Conservation (phyloP, 371 early-diverging fungal species). For the Parasitella parasitica region DNA sequence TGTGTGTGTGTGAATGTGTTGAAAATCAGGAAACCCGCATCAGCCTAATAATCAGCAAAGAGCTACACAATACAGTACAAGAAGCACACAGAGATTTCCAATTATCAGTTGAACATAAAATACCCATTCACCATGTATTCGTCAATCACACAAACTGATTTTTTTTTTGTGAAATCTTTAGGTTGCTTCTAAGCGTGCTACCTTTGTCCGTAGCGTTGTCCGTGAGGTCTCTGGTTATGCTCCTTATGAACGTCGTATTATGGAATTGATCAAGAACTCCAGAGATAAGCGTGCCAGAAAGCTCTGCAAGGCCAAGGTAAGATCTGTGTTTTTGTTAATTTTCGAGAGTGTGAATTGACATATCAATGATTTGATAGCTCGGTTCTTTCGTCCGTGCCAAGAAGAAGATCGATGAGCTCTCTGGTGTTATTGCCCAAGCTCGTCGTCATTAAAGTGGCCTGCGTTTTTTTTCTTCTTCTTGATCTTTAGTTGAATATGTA, state of each 20-base stretch:
- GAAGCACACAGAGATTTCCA: neutral
- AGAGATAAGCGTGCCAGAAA: constrained; percentile 99
- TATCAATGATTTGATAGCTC: constrained; percentile 62
- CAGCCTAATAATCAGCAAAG: neutral
- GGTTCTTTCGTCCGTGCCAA: constrained; percentile 97
- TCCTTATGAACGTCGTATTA: constrained; percentile 98
- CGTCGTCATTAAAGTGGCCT: constrained; percentile 68
- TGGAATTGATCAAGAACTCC: constrained; percentile 99
- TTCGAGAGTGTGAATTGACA: neutral
- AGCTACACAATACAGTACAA: neutral
- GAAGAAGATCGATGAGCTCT: constrained; percentile 98
- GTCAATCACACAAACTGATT: neutral
- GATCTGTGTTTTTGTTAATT: constrained; percentile 48
- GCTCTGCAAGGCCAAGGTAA: constrained; percentile 96
- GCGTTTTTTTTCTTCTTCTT: neutral
- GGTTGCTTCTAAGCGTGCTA: constrained; percentile 81
- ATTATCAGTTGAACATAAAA: neutral
- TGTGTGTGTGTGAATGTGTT: neutral
- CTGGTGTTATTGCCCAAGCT: constrained; percentile 91
- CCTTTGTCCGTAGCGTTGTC: constrained; percentile 90
- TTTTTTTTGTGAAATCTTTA: constrained; percentile 15
- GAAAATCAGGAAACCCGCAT: neutral
- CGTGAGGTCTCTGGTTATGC: constrained; percentile 98
- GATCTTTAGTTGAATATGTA: neutral
- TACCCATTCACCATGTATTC: neutral